A percentile compares a stretch with the other conserved stretches of the same genome.
These are phyloP conservation scores for Pulveroboletus sp. DNA, from an alignment of 768 basidiomycete genomes.

Conservation along the genomic window DNA sequence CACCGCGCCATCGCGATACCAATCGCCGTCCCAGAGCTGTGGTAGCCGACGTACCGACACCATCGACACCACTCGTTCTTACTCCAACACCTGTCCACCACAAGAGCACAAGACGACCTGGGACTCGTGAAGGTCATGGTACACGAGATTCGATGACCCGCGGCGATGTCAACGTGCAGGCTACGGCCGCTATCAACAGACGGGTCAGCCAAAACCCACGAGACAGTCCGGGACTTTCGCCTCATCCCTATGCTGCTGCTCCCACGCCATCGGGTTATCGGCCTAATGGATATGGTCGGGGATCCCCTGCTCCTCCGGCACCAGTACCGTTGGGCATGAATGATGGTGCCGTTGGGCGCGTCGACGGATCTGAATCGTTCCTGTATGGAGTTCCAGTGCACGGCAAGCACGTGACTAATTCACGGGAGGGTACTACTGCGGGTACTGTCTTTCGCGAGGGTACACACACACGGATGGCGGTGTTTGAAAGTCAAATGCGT, in stretches of 20 bases:
- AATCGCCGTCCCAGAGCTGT: conserved; percentile 47
- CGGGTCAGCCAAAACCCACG: conserved; percentile 63
- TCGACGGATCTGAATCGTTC: conserved; percentile 64
- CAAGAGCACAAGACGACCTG: conserved; percentile 49
- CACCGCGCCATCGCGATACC: conserved; percentile 50
- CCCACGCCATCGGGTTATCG: conserved; percentile 57
- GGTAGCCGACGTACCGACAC: conserved; percentile 50
- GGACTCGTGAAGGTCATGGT: conserved; percentile 42
- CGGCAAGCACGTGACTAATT: conserved; percentile 46
- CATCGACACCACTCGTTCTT: conserved; percentile 55
- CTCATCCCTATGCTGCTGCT: conserved; percentile 72
- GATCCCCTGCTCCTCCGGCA: conserved; percentile 41
- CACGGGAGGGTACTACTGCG: conserved; percentile 50
- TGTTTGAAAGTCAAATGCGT: conserved; percentile 66
- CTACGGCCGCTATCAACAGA: conserved; percentile 60
- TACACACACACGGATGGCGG: conserved; percentile 47
- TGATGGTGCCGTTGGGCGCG: conserved; percentile 38
- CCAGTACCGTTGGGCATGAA: conserved; percentile 35
- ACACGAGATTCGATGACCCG: conserved; percentile 44
- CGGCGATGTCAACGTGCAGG: conserved; percentile 55
- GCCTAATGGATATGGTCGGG: conserved; percentile 49
- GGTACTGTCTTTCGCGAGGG: conserved; percentile 33
- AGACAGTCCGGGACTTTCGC: conserved; percentile 42
- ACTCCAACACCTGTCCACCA: conserved; percentile 64
- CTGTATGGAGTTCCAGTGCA: conserved; percentile 51